Conservation (phyloP, 2,329 filamentous ascomycete genomes). For the Colletotrichum sublineola region DNA sequence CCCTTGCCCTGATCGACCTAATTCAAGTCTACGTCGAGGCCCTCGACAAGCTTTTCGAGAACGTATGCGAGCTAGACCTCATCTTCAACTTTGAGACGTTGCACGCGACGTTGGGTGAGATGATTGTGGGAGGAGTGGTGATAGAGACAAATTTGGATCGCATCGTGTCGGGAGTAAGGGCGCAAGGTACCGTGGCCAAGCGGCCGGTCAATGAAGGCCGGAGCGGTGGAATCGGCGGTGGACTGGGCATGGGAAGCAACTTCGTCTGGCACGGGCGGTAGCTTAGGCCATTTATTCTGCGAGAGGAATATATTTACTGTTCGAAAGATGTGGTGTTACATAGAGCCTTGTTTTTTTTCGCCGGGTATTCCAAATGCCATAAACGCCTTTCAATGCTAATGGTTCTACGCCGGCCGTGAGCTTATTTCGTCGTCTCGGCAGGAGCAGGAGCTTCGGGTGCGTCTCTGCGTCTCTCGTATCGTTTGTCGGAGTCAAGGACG, state of each 20-base stretch:
- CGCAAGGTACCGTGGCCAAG: conserved; percentile 83
- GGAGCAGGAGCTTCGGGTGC: conserved; percentile 49
- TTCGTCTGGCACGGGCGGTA: conserved; percentile 67
- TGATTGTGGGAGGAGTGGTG: conserved; percentile 95
- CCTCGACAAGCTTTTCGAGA: conserved; percentile 94
- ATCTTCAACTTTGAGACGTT: conserved; percentile 99
- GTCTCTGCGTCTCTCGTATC: conserved; percentile 57
- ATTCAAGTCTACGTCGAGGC: conserved; percentile 99
- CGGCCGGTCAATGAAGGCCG: conserved; percentile 80
- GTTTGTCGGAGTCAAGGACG: conserved; percentile 56
- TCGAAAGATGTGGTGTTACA: conserved; percentile 48
- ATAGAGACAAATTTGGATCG: conserved; percentile 91
- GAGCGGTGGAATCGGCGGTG: conserved; percentile 59
- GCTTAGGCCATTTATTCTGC: conserved; percentile 28
- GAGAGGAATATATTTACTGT: conserved; percentile 30
- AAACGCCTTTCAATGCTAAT: conserved; percentile 39
- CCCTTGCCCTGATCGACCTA: conserved; percentile 92
- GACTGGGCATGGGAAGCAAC: conserved; percentile 69
- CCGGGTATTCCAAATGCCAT: conserved; percentile 42
- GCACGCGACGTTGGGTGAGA: conserved; percentile 90
- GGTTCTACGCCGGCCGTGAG: background rate
- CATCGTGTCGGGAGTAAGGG: conserved; percentile 86
- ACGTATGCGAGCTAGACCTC: conserved; percentile 97
- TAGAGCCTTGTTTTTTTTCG: conserved; percentile 31
- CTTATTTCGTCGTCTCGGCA: conserved; percentile 44